Evolutionary conservation across 306 rosid genomes (phyloP).

Genomic region (Sicyos baderoa): DNA sequence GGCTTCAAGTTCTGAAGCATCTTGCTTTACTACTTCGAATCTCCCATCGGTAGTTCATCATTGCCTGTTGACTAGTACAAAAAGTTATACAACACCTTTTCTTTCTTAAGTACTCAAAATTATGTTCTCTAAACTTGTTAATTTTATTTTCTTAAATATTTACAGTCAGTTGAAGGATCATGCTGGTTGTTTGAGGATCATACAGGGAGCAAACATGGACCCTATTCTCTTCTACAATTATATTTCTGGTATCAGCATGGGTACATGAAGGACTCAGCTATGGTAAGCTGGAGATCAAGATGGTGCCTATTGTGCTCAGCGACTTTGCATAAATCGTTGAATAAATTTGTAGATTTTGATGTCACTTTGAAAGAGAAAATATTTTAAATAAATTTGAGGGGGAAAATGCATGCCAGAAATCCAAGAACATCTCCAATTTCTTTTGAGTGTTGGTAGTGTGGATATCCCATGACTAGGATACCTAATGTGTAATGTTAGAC

Average conservation of each 20-base stretch:
- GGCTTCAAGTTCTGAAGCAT: constrained; percentile 23
- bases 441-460: background rate
- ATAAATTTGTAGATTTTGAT: background rate
- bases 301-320: background rate
- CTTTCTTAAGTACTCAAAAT: background rate
- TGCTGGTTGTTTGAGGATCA: constrained; percentile 81
- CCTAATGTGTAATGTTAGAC: background rate
- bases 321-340: background rate
- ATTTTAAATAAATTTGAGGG: background rate
- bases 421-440: background rate
- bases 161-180: constrained; percentile 50
- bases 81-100: background rate
- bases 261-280: constrained; percentile 54
- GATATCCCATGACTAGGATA: background rate
- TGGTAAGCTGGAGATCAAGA: constrained; percentile 44
- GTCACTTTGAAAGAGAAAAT: constrained; percentile 2
- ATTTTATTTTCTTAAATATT: background rate
- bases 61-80: constrained; percentile 11
- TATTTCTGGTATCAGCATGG: constrained; percentile 69
- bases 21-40: constrained; percentile 24
- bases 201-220: constrained; percentile 63
- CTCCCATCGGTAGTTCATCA: constrained; percentile 31
- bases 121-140: background rate
- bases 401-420: background rate
- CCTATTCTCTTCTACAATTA: constrained; percentile 62